Evolutionary conservation across 352 stramenopile species (phyloP).

Genomic region (Globisporangium spiculum): DNA sequence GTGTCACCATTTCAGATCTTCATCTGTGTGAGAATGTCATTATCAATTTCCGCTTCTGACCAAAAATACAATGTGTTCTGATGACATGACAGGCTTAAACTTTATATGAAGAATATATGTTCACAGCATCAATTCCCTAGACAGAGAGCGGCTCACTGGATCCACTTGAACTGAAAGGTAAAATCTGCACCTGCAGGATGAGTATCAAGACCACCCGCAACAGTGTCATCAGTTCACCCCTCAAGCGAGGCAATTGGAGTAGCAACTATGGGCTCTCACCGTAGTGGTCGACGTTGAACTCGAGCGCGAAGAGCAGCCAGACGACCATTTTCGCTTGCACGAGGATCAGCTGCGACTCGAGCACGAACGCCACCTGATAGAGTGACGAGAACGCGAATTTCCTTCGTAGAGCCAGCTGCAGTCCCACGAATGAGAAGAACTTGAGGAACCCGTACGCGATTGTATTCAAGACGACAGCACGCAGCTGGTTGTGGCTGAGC

Average conservation of each 20-base stretch:
- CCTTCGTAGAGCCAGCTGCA: slow-evolving; percentile 18
- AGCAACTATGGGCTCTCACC: neutral
- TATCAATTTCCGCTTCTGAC: no score
- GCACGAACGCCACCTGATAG: slow-evolving; percentile 42
- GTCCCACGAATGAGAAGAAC: slow-evolving; percentile 20
- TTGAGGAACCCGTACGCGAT: slow-evolving; percentile 28
- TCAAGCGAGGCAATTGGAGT: neutral
- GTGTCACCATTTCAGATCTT: no score
- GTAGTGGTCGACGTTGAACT: slow-evolving; percentile 7
- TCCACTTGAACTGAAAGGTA: neutral
- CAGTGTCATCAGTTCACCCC: neutral
- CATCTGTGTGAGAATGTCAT: no score
- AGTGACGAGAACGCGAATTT: slow-evolving; percentile 23
- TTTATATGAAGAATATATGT: no score
- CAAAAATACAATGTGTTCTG: no score
- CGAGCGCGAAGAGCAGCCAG: neutral
- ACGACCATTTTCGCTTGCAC: neutral
- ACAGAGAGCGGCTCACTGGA: neutral
- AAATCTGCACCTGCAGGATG: neutral
- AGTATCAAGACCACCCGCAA: neutral
- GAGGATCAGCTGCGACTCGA: slow-evolving; percentile 11
- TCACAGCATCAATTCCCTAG: no score
- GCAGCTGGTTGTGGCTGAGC: slow-evolving; percentile 13
- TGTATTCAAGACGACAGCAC: slow-evolving; percentile 4
- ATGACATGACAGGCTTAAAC: no score